Evolutionary conservation across 257 asterid species (phyloP).

Genomic region (Scutellaria baicalensis): DNA sequence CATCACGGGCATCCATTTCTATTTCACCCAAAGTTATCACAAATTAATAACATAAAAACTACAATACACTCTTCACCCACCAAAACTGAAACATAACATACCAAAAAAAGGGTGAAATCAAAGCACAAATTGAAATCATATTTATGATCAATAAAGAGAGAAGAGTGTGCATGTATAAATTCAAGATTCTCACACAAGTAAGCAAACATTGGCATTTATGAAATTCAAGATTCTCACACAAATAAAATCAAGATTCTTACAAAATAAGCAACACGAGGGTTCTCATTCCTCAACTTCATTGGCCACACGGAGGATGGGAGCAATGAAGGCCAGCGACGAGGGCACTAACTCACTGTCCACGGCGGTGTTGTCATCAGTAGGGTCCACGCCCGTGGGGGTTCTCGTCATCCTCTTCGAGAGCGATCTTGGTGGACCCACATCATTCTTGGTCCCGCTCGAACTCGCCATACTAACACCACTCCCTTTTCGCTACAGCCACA

Average conservation of each 20-base stretch:
- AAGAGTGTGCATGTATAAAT: neutral
- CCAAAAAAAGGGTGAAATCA: neutral
- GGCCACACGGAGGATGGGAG: conserved; percentile 93
- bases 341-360: conserved; percentile 94
- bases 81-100: neutral
- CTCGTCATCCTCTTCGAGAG: conserved; percentile 52
- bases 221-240: too few species aligned
- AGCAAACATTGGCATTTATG: too few species aligned
- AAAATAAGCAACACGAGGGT: conserved; percentile 75
- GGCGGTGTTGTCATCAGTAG: conserved; percentile 43
- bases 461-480: conserved; percentile 58
- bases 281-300: conserved; percentile 61
- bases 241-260: conserved; percentile 49
- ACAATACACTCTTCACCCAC: neutral
- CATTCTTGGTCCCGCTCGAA: conserved; percentile 77
- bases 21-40: neutral
- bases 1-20: neutral
- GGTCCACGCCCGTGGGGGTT: conserved; percentile 56
- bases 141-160: neutral
- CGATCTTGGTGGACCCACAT: conserved; percentile 60
- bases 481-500: neutral
- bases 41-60: neutral
- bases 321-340: conserved; percentile 68
- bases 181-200: too few species aligned
- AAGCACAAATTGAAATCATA: neutral